Percentiles rank a stretch among this genome's conserved stretches.
Conservation (phyloP, 768 basidiomycete genomes). For the Neoboletus brunneissimus region DNA sequence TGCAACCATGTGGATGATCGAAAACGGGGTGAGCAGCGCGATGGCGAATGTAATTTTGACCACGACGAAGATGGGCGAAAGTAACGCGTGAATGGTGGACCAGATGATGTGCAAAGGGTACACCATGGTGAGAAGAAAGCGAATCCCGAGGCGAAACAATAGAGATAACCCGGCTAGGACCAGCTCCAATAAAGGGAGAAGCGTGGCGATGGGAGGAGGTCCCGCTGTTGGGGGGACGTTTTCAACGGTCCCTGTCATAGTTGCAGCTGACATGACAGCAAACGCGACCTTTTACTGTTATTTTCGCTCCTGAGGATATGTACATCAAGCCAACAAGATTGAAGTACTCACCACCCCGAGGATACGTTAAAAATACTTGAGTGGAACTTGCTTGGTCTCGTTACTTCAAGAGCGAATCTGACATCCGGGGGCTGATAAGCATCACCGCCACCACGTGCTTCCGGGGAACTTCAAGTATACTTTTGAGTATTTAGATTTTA, state of each 20-base stretch:
- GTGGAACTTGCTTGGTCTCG: background rate
- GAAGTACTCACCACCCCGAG: background rate
- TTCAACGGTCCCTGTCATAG: background rate
- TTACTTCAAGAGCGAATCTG: no score
- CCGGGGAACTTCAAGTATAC: no score
- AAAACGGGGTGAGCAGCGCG: constrained; percentile 46
- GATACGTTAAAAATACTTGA: background rate
- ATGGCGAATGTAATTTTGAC: constrained; percentile 39
- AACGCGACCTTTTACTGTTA: background rate
- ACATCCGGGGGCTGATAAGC: no score
- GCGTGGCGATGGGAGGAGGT: constrained; percentile 24
- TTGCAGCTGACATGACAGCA: constrained; percentile 8
- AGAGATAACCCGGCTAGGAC: constrained; percentile 9
- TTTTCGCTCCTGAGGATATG: background rate
- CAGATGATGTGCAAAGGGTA: constrained; percentile 25
- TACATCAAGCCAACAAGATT: background rate
- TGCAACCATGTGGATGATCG: constrained; percentile 35
- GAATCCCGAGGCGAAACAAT: constrained; percentile 13
- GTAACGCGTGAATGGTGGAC: constrained; percentile 35
- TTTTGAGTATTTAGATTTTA: no score
- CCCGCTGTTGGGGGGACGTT: background rate
- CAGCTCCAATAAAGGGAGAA: constrained; percentile 21
- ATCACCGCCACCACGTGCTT: background rate
- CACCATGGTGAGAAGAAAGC: constrained; percentile 9
- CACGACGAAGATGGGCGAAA: constrained; percentile 49